Evolutionary conservation across 2,329 filamentous ascomycete genomes (phyloP), one percentile per base, ranked within the genome.

Genomic region (Fonsecaea nubica): DNA sequence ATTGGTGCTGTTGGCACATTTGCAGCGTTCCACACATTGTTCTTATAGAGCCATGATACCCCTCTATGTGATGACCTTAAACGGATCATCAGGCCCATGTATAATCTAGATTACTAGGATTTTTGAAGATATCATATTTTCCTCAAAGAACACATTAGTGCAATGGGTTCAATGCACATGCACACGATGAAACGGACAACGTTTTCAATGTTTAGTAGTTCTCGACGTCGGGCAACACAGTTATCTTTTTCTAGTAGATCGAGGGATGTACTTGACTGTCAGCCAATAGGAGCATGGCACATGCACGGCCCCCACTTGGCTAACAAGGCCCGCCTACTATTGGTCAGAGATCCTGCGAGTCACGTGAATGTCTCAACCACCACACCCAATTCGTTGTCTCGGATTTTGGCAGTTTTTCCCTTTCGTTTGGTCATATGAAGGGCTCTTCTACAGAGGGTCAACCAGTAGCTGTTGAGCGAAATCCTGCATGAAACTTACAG

Each of bases 271-370:
- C 58, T 63, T 55, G 52, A 38, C 52, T 63, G n/a, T 10, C 32
- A 52, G 38, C 58, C 63, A 65, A 62, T 62, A 5, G n/a, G 9
- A 38, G 40, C 45, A 48, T 12, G 30, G 52, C 33, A 55, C 77
- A 2, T 62, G 9, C 21, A 21, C 13, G 7, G 2, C 7, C 4
- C 9, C 45, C 45, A 25, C 18, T 25, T 7, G 10, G 45, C 1
- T 10, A 8, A 8, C n/a, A 4, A 5, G 21, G 18, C 3, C 9
- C 1, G 18, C 25, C 3, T 12, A 7, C 25, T 18, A 50, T 50
- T 50, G 45, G 45, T 7, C 25, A 3, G 18, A 25, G 18, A 2
- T 25, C 18, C 3, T 0, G 3, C 1, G 4, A 12, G 45, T 50
- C 45, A 50, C 45, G 45, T 50, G 45, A 5, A 25, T n/a, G 8